Evolutionary conservation across 2,329 filamentous ascomycete species (phyloP).

Genomic region (Colletotrichum viniferum): DNA sequence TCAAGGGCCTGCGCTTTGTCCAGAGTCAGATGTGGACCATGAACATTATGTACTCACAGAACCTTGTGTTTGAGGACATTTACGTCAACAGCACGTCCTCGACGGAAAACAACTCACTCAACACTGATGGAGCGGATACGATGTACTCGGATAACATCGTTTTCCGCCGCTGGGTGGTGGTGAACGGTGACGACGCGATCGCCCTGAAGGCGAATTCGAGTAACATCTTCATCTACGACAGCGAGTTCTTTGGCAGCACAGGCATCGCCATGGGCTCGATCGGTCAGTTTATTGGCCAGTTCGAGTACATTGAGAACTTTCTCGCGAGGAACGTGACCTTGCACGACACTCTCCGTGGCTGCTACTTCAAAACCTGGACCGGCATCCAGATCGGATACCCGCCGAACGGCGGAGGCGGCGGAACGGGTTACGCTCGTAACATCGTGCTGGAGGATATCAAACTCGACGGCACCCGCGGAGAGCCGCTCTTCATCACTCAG

Average conservation of each 20-base stretch:
- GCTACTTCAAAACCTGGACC: constrained; percentile 66
- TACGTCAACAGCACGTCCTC: constrained; percentile 55
- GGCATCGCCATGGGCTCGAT: constrained; percentile 63
- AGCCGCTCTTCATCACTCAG: constrained; percentile 38
- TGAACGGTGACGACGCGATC: constrained; percentile 59
- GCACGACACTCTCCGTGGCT: constrained; percentile 48
- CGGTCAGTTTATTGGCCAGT: constrained; percentile 54
- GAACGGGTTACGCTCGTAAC: constrained; percentile 44
- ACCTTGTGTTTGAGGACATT: constrained; percentile 53
- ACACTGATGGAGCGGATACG: constrained; percentile 54
- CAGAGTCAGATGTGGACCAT: constrained; percentile 67
- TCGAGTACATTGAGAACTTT: constrained; percentile 55
- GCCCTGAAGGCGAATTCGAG: constrained; percentile 60
- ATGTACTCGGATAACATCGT: constrained; percentile 56
- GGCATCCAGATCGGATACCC: constrained; percentile 53
- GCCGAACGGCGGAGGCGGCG: constrained; percentile 64
- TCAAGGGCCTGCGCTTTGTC: constrained; percentile 54
- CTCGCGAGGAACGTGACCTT: constrained; percentile 50
- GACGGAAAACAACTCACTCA: constrained; percentile 35
- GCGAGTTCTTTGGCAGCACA: constrained; percentile 51
- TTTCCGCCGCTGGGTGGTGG: constrained; percentile 53
- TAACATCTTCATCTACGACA: constrained; percentile 55
- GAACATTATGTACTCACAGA: constrained; percentile 52
- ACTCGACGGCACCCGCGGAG: constrained; percentile 28
- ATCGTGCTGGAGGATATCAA: constrained; percentile 35